These are phyloP conservation scores for Nidula microcarpa DNA, from an alignment of 768 basidiomycete genomes.

Conservation along the genomic window DNA sequence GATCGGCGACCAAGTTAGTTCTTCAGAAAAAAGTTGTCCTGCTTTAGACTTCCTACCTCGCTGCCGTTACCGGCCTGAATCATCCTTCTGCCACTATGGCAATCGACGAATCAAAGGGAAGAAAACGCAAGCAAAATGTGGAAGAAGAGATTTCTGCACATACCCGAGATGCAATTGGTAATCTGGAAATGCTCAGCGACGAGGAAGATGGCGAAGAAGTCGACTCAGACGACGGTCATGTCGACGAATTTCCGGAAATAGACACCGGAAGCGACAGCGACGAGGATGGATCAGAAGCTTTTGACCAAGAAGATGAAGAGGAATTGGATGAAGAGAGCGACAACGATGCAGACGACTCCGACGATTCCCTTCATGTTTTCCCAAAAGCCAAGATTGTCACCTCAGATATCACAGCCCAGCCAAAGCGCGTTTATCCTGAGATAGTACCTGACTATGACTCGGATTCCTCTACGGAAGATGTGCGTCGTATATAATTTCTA, in stretches of 20 bases:
- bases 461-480: slow-evolving; percentile 90
- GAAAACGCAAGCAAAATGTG: slow-evolving; percentile 57
- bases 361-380: slow-evolving; percentile 49
- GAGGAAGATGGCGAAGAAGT: slow-evolving; percentile 54
- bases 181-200: slow-evolving; percentile 72
- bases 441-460: slow-evolving; percentile 91
- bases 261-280: slow-evolving; percentile 50
- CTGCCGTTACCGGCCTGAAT: too few species aligned
- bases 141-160: slow-evolving; percentile 31
- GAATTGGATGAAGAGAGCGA: slow-evolving; percentile 40
- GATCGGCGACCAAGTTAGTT: too few species aligned
- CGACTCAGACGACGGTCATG: slow-evolving; percentile 52
- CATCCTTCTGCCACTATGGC: slow-evolving; percentile 19
- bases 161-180: slow-evolving; percentile 34
- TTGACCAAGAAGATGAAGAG: slow-evolving; percentile 33
- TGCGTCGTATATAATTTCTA: slow-evolving; percentile 31
- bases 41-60: too few species aligned
- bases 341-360: slow-evolving; percentile 33
- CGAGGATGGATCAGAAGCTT: slow-evolving; percentile 27
- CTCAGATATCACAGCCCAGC: slow-evolving; percentile 81
- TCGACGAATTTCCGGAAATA: slow-evolving; percentile 76
- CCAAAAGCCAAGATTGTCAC: slow-evolving; percentile 67
- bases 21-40: too few species aligned
- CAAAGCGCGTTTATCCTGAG: slow-evolving; percentile 80
- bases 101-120: slow-evolving; percentile 26